phyloP scores from a whole-genome alignment of 1,284 basidiomycete species.

The Takashimella tepidaria region DNA sequence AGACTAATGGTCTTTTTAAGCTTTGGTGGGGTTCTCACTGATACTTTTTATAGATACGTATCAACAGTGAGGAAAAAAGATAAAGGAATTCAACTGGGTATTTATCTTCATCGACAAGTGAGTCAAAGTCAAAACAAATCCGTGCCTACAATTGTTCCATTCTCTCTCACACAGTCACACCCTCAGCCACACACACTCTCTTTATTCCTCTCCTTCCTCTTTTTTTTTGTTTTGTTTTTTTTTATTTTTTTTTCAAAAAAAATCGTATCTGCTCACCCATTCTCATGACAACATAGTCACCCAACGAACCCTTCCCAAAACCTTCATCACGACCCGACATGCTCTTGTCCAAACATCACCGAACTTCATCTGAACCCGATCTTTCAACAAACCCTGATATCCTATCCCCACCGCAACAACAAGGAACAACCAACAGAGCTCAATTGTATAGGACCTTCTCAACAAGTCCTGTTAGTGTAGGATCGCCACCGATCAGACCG shows the following conservation, averaged over 20 bases:
- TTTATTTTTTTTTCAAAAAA: too few species aligned
- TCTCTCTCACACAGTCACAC: constrained; percentile 37
- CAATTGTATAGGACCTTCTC: not conserved
- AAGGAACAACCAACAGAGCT: not conserved
- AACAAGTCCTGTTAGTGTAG: constrained; percentile 1
- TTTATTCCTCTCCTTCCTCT: constrained; percentile 34
- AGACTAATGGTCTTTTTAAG: too few species aligned
- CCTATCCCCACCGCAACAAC: not conserved
- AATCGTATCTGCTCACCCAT: too few species aligned
- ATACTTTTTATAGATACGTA: too few species aligned
- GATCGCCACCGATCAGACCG: constrained; percentile 4
- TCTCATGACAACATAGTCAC: constrained; percentile 6
- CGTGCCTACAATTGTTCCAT: too few species aligned
- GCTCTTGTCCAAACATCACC: not conserved
- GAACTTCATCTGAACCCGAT: not conserved
- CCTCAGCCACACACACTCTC: constrained; percentile 57
- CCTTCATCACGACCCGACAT: constrained; percentile 15
- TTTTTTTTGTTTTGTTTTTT: too few species aligned
- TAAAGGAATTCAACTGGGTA: constrained; percentile 67
- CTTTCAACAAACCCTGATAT: not conserved
- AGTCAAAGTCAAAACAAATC: too few species aligned
- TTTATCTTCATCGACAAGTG: constrained; percentile 79
- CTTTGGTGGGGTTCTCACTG: too few species aligned
- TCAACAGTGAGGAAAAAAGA: constrained; percentile 71
- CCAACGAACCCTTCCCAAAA: constrained; percentile 17